These are phyloP conservation scores for Cinnamomum chago DNA, from an alignment of 164 flowering plant genomes.

Conservation along the genomic window DNA sequence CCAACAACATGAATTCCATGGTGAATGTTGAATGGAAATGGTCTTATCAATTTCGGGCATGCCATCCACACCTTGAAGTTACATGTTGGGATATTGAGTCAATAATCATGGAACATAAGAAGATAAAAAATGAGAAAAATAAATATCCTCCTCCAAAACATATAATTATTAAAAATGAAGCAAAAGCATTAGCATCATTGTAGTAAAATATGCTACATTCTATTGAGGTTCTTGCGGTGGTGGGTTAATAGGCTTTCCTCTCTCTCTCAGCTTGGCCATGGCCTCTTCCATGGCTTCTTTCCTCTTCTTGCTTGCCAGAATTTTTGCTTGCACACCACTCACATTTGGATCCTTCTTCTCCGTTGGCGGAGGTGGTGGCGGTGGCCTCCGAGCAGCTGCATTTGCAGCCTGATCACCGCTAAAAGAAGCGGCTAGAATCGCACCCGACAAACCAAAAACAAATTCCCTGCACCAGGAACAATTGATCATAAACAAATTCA, in stretches of 20 bases:
- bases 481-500: neutral
- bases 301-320: constrained; percentile 81
- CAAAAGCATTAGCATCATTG: neutral
- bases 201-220: neutral
- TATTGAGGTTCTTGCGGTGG: neutral
- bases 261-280: constrained; percentile 61
- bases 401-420: constrained; percentile 28
- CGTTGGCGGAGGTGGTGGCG: constrained; percentile 61
- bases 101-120: too few relatives aligned
- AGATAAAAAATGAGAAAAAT: too few relatives aligned
- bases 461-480: constrained; percentile 30
- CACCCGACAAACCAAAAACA: constrained; percentile 38
- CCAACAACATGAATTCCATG: too few relatives aligned
- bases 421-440: constrained; percentile 26
- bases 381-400: constrained; percentile 61
- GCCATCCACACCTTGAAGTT: too few relatives aligned
- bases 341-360: constrained; percentile 84
- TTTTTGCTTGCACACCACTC: constrained; percentile 73
- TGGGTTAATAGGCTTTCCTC: constrained; percentile 45
- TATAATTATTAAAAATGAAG: neutral
- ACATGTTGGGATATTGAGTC: too few relatives aligned
- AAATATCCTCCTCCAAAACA: too few relatives aligned
- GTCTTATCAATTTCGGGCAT: too few relatives aligned
- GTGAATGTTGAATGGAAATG: too few relatives aligned
- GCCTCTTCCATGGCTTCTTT: constrained; percentile 89